phyloP scores from a whole-genome alignment of 805 yeast species.

The Groenewaldozyma salmanticensis region DNA sequence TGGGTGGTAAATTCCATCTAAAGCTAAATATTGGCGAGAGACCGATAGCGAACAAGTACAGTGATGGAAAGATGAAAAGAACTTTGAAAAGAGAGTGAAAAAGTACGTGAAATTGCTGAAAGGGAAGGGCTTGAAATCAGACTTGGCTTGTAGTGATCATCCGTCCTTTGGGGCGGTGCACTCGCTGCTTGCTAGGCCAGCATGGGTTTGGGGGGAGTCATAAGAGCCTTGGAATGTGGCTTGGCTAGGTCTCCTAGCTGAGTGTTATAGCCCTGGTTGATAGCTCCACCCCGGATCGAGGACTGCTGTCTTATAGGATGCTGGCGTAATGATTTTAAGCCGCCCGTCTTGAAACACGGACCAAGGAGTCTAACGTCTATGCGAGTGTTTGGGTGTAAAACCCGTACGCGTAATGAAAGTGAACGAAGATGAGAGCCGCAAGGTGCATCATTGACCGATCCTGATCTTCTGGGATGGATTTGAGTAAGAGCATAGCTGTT shows the following conservation, averaged over 20 bases:
- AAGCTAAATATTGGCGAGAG: slow-evolving; percentile 39
- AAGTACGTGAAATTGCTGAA: slow-evolving; percentile 37
- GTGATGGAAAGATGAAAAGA: slow-evolving; percentile 39
- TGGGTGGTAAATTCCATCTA: slow-evolving; percentile 34
- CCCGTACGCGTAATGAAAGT: slow-evolving; percentile 35
- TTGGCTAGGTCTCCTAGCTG: slow-evolving; percentile 14
- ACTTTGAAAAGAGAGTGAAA: slow-evolving; percentile 38
- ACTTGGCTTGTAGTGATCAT: slow-evolving; percentile 24
- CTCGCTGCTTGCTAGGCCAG: slow-evolving; percentile 29
- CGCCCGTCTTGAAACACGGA: slow-evolving; percentile 35
- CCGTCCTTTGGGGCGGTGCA: slow-evolving; percentile 26
- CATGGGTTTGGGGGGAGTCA: slow-evolving; percentile 32
- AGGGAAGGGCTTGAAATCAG: slow-evolving; percentile 36
- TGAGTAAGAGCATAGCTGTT: slow-evolving; percentile 37
- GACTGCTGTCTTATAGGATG: slow-evolving; percentile 32
- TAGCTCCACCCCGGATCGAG: slow-evolving; percentile 23
- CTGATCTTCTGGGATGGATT: slow-evolving; percentile 33
- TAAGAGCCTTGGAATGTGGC: slow-evolving; percentile 29
- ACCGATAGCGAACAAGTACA: slow-evolving; percentile 40
- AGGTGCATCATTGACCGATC: slow-evolving; percentile 34
- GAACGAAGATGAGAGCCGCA: slow-evolving; percentile 30
- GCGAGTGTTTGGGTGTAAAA: slow-evolving; percentile 35
- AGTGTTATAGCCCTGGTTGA: slow-evolving; percentile 28
- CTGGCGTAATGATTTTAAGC: slow-evolving; percentile 29
- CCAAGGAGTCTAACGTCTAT: slow-evolving; percentile 36